Evolutionary conservation across 768 basidiomycete genomes (phyloP).

Genomic region (Candolleomyces efflorescens): DNA sequence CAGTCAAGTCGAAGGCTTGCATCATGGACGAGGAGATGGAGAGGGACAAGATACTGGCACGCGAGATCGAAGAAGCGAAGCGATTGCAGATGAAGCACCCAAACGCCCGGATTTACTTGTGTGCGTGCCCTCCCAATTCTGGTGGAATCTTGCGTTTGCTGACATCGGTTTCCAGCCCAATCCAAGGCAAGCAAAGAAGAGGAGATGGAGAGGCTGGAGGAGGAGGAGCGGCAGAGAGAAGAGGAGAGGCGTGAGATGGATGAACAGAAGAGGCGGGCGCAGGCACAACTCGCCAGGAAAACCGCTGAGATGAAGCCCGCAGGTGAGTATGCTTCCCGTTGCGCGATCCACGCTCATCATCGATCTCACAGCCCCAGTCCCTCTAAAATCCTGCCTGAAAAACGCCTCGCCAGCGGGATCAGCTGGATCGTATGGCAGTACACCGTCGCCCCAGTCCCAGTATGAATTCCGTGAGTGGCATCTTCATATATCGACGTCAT

Average conservation of each 20-base stretch:
- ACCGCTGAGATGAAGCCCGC: neutral
- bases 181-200: neutral
- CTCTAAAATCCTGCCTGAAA: constrained; percentile 7
- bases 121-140: neutral
- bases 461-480: neutral
- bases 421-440: neutral
- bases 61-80: neutral
- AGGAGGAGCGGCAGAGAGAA: neutral
- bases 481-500: neutral
- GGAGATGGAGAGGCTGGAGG: neutral
- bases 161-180: neutral
- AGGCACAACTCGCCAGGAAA: neutral
- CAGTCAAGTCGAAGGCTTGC: neutral
- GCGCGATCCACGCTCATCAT: neutral
- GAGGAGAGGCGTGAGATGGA: neutral
- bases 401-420: neutral
- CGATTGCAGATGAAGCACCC: neutral
- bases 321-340: neutral
- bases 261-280: neutral
- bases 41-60: neutral
- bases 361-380: neutral
- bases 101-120: neutral
- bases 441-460: neutral
- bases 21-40: neutral
- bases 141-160: neutral